Evolutionary conservation across 306 rosid genomes (phyloP).

Genomic region (Leucaena leucocephala): DNA sequence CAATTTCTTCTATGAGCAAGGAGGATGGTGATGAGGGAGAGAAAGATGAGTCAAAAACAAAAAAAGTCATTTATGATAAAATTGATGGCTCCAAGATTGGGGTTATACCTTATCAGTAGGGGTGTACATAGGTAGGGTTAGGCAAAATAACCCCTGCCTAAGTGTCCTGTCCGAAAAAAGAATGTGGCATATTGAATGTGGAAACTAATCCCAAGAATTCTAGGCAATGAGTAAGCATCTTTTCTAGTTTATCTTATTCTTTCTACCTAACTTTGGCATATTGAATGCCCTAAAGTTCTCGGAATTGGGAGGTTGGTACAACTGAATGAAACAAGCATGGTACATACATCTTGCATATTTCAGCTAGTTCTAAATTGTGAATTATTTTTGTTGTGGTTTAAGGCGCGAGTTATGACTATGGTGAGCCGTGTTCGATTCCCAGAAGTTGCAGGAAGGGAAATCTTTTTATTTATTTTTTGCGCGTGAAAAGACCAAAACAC

Average conservation of each 20-base stretch:
- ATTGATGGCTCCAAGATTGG: slow-evolving; percentile 40
- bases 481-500: too few species aligned
- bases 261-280: slow-evolving; percentile 15
- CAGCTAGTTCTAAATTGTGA: neutral
- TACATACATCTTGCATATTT: neutral
- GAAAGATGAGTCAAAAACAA: slow-evolving; percentile 50
- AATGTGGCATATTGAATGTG: slow-evolving; percentile 54
- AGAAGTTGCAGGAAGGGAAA: too few species aligned
- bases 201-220: slow-evolving; percentile 80
- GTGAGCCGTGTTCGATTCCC: too few species aligned
- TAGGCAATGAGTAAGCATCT: slow-evolving; percentile 76
- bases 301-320: neutral
- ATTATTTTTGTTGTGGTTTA: too few species aligned
- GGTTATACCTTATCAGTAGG: slow-evolving; percentile 45
- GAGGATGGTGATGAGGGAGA: slow-evolving; percentile 48
- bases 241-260: slow-evolving; percentile 22
- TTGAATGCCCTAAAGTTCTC: slow-evolving; percentile 17
- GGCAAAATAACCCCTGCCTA: too few species aligned
- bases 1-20: slow-evolving; percentile 49
- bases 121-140: too few species aligned
- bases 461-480: too few species aligned
- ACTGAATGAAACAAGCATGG: neutral
- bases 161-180: too few species aligned
- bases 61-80: slow-evolving; percentile 38
- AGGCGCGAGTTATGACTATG: too few species aligned